A percentile compares a stretch with the other conserved stretches of the same genome.
phyloP scores from a whole-genome alignment of 1,139 yeast genomes.

The Pneumocystis murina region DNA sequence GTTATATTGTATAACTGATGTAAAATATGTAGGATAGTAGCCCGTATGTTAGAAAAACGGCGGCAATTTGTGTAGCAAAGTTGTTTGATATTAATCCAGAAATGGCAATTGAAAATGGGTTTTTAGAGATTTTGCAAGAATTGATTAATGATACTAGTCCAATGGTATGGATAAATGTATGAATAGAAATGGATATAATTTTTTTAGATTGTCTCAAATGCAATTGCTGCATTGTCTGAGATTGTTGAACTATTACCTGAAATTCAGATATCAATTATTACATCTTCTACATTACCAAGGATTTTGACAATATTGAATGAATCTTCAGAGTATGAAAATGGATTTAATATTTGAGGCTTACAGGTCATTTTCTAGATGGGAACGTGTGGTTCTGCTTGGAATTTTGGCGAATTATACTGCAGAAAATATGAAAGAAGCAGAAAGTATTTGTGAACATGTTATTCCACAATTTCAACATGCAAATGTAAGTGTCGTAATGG shows the following conservation, averaged over 20 bases:
- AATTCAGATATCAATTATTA: constrained; percentile 31
- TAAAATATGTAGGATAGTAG: constrained; percentile 46
- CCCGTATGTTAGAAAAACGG: constrained; percentile 95
- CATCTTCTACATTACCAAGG: constrained; percentile 39
- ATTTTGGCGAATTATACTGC: constrained; percentile 57
- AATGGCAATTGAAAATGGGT: constrained; percentile 77
- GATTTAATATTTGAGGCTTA: not conserved
- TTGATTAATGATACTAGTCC: constrained; percentile 80
- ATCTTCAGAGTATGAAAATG: constrained; percentile 54
- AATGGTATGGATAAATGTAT: constrained; percentile 42
- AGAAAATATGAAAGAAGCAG: constrained; percentile 51
- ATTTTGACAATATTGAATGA: constrained; percentile 77
- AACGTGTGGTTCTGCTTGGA: constrained; percentile 74
- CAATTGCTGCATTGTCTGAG: constrained; percentile 73
- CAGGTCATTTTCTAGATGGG: constrained; percentile 40
- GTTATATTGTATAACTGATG: not conserved
- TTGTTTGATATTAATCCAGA: constrained; percentile 73
- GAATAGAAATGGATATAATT: not conserved
- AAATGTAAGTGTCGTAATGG: constrained; percentile 85
- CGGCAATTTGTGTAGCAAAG: constrained; percentile 94
- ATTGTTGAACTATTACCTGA: constrained; percentile 55
- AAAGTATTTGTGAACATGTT: constrained; percentile 76
- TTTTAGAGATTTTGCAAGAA: constrained; percentile 51
- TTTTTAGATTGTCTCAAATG: constrained; percentile 52
- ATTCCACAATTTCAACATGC: constrained; percentile 96